Evolutionary conservation across 768 basidiomycete genomes (phyloP).

Genomic region (Lactifluus rugatus): DNA sequence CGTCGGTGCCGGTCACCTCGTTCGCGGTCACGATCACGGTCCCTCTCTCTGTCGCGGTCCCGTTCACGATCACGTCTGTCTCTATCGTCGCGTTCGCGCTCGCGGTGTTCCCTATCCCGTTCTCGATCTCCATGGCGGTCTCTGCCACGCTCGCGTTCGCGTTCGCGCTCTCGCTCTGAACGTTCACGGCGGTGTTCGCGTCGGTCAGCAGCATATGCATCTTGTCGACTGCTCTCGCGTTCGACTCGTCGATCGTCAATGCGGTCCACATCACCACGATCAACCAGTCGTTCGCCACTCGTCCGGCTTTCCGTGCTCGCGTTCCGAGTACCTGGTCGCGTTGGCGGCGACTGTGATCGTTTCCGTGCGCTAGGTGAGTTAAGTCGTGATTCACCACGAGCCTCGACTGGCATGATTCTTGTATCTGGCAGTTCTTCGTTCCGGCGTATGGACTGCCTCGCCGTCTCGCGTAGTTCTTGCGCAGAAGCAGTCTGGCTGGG

Average conservation of each 20-base stretch:
- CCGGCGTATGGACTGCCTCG: conserved; percentile 44
- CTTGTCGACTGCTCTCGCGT: conserved; percentile 37
- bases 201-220: conserved; percentile 27
- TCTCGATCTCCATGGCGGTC: conserved; percentile 24
- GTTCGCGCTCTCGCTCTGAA: conserved; percentile 28
- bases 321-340: conserved; percentile 58
- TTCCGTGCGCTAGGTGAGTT: conserved; percentile 46
- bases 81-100: conserved; percentile 25
- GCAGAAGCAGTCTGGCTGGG: conserved; percentile 75
- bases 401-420: conserved; percentile 13
- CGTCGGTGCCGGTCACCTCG: conserved; percentile 23
- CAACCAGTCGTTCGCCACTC: conserved; percentile 55
- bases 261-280: conserved; percentile 39
- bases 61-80: conserved; percentile 23
- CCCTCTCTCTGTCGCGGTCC: conserved; percentile 22
- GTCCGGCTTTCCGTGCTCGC: conserved; percentile 63
- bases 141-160: conserved; percentile 24
- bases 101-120: conserved; percentile 23
- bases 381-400: conserved; percentile 32
- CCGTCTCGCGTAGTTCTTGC: conserved; percentile 72
- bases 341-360: conserved; percentile 57
- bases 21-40: conserved; percentile 23
- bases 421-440: conserved; percentile 32
- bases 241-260: conserved; percentile 46
- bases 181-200: conserved; percentile 31